A percentile compares a stretch with the other conserved stretches of the same genome.
These are phyloP conservation scores for Pugionium dolabratum DNA, from an alignment of 345 rosid species.

Conservation along the genomic window DNA sequence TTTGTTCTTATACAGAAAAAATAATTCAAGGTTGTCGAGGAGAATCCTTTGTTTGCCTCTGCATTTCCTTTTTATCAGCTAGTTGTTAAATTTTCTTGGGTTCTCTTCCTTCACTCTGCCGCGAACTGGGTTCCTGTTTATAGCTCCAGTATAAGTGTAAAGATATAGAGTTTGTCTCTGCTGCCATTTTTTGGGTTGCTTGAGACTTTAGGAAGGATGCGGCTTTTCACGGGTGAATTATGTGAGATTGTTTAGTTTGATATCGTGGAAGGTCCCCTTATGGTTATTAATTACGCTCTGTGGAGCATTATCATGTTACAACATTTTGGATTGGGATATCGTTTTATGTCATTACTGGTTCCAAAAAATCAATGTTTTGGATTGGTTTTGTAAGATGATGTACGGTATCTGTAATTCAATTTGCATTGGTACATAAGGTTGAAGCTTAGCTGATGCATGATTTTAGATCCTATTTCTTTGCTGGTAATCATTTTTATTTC, in stretches of 20 bases:
- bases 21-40: background rate
- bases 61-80: background rate
- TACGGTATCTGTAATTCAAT: background rate
- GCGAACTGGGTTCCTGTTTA: conserved; percentile 5
- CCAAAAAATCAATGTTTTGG: background rate
- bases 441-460: background rate
- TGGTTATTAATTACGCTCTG: background rate
- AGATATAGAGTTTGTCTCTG: background rate
- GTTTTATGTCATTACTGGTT: background rate
- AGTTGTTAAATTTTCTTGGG: background rate
- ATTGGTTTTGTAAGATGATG: conserved; percentile 15
- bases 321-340: background rate
- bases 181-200: conserved; percentile 2
- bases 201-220: background rate
- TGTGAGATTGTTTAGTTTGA: conserved; percentile 6
- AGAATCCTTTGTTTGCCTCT: background rate
- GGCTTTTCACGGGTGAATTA: background rate
- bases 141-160: background rate
- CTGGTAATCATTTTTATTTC: background rate
- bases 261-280: background rate
- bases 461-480: conserved; percentile 4
- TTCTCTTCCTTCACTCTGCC: conserved; percentile 6
- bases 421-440: background rate
- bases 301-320: conserved; percentile 4
- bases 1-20: background rate